Evolutionary conservation across 2,329 filamentous ascomycete genomes (phyloP), one percentile per base, ranked within the genome.

Genomic region (Diaporthe velutina): DNA sequence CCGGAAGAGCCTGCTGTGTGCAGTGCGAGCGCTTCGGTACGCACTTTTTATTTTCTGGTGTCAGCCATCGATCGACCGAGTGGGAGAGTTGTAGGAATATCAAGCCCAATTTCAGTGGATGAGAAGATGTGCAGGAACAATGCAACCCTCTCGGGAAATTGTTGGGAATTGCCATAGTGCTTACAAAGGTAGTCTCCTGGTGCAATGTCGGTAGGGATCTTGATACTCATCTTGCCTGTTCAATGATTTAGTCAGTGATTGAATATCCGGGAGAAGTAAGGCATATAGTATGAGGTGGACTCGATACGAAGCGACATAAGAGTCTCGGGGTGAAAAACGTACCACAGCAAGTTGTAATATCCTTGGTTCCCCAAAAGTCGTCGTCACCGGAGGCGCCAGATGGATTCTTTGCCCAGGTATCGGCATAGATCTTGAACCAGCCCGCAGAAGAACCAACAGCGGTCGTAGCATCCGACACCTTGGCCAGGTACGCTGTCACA

Each of bases 391-490:
- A 85, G 30, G 64, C 54, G 19, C 82, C 82, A 1, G 77, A 64
- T 4, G 82, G 25, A 40, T 54, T 54, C 76, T 81, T 79, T 28
- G 82, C 80, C 85, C 85, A 87, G 1, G 85, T 84, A 77, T 84
- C 81, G 77, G 86, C 82, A 79, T 84, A 88, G 77, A 89, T 83
- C 82, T 90, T 90, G 83, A 89, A 89, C 87, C 87, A 89, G 5
- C 82, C 81, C 4, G 82, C 80, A 13, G 84, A 84, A 33, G 73
- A 70, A 38, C 84, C 84, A 74, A 85, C 83, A 70, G 86, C 85
- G 0, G 83, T 84, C 33, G 83, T 78, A 4, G 88, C 85, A 77
- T 89, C 85, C 5, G 81, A 77, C 5, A 90, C 88, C 77, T 88
- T 86, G 77, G 83, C 83, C 75, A 89, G 79, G 81, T 89, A 89